Percentiles rank a stretch among this genome's conserved stretches.
Conservation (phyloP, 208 protist species). For the Herpetomonas tarakana region DNA sequence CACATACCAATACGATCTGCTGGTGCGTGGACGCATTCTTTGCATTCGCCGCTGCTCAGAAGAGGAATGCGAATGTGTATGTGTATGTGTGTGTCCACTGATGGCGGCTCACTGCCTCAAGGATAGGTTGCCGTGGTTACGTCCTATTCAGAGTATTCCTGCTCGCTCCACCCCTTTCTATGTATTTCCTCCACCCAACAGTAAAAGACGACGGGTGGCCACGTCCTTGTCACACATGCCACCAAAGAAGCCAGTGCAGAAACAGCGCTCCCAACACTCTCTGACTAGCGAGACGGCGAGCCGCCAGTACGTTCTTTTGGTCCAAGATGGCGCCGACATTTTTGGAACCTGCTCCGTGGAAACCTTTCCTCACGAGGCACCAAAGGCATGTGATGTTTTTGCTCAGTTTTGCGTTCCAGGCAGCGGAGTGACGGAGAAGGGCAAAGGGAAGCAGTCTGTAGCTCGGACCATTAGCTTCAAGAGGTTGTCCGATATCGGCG, state of each 20-base stretch:
- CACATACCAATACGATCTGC: too few species aligned
- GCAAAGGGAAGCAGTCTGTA: constrained; percentile 41
- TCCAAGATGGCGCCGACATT: constrained; percentile 10
- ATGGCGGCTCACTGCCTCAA: too few species aligned
- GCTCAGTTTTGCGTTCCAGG: constrained; percentile 35
- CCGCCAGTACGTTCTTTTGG: constrained; percentile 11
- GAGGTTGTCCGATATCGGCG: constrained; percentile 51
- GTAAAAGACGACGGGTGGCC: too few species aligned
- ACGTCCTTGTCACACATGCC: too few species aligned
- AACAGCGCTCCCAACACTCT: constrained; percentile 21
- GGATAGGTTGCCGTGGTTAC: too few species aligned
- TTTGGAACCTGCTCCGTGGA: constrained; percentile 28
- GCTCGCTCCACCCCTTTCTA: too few species aligned
- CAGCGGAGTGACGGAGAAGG: constrained; percentile 35
- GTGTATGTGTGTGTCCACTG: too few species aligned
- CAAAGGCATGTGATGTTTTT: constrained; percentile 77
- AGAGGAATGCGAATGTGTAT: too few species aligned
- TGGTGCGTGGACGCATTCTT: too few species aligned
- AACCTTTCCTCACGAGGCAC: constrained; percentile 31
- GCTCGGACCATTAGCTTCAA: constrained; percentile 58
- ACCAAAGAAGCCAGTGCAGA: constrained; percentile 21
- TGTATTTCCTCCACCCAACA: too few species aligned
- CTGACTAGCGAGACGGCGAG: constrained; percentile 13
- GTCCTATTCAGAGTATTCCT: too few species aligned
- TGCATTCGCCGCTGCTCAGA: too few species aligned